Evolutionary conservation across 78 protist species (phyloP).

Genomic region (Bodo saltans): DNA sequence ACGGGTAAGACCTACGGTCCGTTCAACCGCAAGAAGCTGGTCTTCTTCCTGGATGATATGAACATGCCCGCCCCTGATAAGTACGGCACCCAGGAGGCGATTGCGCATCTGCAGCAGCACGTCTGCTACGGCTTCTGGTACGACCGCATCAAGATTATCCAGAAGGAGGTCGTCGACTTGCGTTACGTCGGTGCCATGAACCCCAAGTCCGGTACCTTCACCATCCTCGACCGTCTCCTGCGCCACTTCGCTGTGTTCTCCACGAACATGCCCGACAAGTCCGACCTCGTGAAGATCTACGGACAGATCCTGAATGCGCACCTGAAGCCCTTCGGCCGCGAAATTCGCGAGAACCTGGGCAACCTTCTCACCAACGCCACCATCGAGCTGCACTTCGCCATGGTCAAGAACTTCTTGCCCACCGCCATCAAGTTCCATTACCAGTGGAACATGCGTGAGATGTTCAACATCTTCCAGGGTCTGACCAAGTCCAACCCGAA

Average conservation of each 20-base stretch:
- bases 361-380: conserved; percentile 30
- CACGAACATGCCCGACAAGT: conserved; percentile 44
- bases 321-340: background rate
- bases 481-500: conserved; percentile 10
- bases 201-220: conserved; percentile 76
- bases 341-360: background rate
- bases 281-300: conserved; percentile 36
- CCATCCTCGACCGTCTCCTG: conserved; percentile 59
- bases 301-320: conserved; percentile 30
- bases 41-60: conserved; percentile 69
- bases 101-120: conserved; percentile 76
- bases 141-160: conserved; percentile 27
- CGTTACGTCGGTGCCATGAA: conserved; percentile 66
- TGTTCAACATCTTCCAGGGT: conserved; percentile 55
- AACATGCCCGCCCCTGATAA: conserved; percentile 78
- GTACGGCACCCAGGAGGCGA: conserved; percentile 81
- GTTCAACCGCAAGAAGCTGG: conserved; percentile 48
- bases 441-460: conserved; percentile 75
- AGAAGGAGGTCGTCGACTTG: conserved; percentile 20
- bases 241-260: conserved; percentile 62
- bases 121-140: conserved; percentile 42
- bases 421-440: conserved; percentile 85
- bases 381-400: conserved; percentile 44
- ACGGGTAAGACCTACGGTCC: conserved; percentile 64
- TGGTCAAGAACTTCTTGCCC: conserved; percentile 57